phyloP scores from a whole-genome alignment of 1,139 yeast species.

The Debaryomyces subglobosus region DNA sequence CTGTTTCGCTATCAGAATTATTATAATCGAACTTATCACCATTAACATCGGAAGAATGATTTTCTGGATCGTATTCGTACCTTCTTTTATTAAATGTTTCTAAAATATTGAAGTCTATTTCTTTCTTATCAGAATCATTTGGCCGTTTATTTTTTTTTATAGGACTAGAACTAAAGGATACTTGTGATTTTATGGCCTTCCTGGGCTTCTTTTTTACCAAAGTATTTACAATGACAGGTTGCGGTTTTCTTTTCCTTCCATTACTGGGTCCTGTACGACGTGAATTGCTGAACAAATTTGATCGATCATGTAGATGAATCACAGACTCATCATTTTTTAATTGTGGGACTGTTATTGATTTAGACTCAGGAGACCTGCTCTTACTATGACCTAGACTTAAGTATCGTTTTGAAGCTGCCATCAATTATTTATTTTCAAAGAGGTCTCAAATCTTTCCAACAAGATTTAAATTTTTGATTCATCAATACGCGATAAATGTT shows the following conservation, averaged over 20 bases:
- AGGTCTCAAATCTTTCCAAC: not conserved
- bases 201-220: not conserved
- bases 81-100: conserved; percentile 1
- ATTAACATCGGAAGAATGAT: not conserved
- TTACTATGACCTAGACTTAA: conserved; percentile 1
- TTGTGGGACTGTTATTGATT: conserved; percentile 5
- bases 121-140: not conserved
- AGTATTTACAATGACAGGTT: not conserved
- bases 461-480: not conserved
- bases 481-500: not conserved
- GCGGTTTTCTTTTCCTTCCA: not conserved
- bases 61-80: not conserved
- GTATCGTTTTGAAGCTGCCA: conserved; percentile 2
- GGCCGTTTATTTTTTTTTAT: no score
- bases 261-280: conserved; percentile 2
- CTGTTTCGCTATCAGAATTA: conserved; percentile 12
- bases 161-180: conserved; percentile 1
- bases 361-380: conserved; percentile 3
- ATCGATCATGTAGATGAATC: conserved; percentile 2
- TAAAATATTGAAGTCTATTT: not conserved
- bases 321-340: not conserved
- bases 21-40: not conserved
- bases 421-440: not conserved
- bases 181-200: not conserved
- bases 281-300: conserved; percentile 4